Conservation (phyloP, 306 rosid species). For the Hylodesmum podocarpum region DNA sequence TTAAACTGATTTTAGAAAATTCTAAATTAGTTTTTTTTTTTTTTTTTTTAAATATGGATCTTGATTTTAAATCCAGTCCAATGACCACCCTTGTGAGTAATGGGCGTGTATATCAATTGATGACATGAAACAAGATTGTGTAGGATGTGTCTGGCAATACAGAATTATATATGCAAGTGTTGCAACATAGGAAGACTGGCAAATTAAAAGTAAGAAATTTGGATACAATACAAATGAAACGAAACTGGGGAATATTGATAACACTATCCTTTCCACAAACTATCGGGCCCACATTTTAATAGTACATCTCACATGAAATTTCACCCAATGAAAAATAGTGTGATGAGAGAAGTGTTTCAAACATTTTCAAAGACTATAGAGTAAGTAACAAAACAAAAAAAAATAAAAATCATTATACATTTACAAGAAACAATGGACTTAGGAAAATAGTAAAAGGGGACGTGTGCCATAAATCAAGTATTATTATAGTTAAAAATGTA, state of each 20-base stretch:
- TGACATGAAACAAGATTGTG: conserved; percentile 96
- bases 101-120: conserved; percentile 91
- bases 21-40: too few relatives aligned
- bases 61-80: too few relatives aligned
- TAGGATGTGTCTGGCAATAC: conserved; percentile 80
- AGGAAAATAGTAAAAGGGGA: not conserved
- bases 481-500: too few relatives aligned
- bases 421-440: not conserved
- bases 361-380: not conserved
- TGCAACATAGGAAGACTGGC: not conserved
- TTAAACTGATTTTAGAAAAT: too few relatives aligned
- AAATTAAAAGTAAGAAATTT: not conserved
- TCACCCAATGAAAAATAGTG: not conserved
- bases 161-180: conserved; percentile 21
- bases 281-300: not conserved
- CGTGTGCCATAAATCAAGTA: not conserved
- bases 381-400: not conserved
- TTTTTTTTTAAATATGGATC: too few relatives aligned
- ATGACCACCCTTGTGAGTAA: too few relatives aligned
- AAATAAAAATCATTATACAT: not conserved
- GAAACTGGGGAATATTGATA: not conserved
- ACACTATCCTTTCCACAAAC: not conserved
- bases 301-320: not conserved
- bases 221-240: not conserved
- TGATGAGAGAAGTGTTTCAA: not conserved